A percentile compares a stretch with the other conserved stretches of the same genome.
Conservation (phyloP, 176 grass and related monocot genomes). For the Neostapfia colusana region DNA sequence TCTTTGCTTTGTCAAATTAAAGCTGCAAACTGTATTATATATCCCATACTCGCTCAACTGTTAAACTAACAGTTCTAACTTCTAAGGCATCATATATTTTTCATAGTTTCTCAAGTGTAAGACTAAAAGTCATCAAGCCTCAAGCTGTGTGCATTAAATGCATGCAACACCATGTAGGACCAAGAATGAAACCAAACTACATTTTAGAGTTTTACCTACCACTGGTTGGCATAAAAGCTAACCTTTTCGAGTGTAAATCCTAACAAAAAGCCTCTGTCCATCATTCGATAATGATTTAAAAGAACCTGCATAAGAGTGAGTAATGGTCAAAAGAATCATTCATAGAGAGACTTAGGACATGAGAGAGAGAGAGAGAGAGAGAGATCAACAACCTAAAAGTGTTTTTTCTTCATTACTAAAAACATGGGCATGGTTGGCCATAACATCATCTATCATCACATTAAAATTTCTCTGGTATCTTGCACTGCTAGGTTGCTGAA, state of each 20-base stretch:
- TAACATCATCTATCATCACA: slow-evolving; percentile 77
- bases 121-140: not conserved
- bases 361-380: slow-evolving; percentile 19
- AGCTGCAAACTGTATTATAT: not conserved
- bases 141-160: not conserved
- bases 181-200: slow-evolving; percentile 14
- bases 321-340: not conserved
- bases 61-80: not conserved
- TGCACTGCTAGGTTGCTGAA: slow-evolving; percentile 33
- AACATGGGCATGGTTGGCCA: slow-evolving; percentile 66
- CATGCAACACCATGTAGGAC: not conserved
- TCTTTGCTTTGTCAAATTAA: not conserved
- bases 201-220: slow-evolving; percentile 17
- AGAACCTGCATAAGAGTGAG: slow-evolving; percentile 53
- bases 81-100: not conserved
- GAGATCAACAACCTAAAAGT: slow-evolving; percentile 63
- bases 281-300: slow-evolving; percentile 70
- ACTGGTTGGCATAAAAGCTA: slow-evolving; percentile 30
- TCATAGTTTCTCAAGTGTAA: not conserved
- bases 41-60: not conserved
- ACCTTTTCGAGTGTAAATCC: slow-evolving; percentile 94
- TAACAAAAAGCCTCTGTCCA: slow-evolving; percentile 84
- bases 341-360: slow-evolving; percentile 5
- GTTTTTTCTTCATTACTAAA: slow-evolving; percentile 67
- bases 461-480: slow-evolving; percentile 80